Percentiles rank a stretch among this genome's conserved stretches.
Evolutionary conservation across 331 rosid species (phyloP).

Genomic region (Rhamnella rubrinervis): DNA sequence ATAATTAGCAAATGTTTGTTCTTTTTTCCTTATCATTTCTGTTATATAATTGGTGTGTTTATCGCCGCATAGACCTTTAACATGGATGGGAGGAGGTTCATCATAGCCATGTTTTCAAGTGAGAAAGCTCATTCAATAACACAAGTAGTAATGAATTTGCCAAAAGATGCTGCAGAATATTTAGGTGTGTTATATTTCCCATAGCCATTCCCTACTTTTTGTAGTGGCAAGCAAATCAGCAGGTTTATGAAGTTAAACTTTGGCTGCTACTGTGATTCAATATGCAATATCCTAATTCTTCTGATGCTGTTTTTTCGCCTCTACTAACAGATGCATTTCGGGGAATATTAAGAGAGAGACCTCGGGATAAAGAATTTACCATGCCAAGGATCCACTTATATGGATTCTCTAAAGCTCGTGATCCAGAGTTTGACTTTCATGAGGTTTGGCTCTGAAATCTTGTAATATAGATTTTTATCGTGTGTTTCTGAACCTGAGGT

Average conservation of each 20-base stretch:
- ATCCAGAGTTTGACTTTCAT: constrained; percentile 94
- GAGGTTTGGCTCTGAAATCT: constrained; percentile 51
- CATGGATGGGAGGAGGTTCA: constrained; percentile 98
- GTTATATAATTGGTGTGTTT: constrained; percentile 9
- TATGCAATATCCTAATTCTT: constrained; percentile 9
- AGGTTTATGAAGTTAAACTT: constrained; percentile 3
- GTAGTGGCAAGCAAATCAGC: not conserved
- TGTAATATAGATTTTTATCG: too few species aligned
- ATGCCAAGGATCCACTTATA: constrained; percentile 80
- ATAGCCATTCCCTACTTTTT: too few species aligned
- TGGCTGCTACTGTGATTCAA: not conserved
- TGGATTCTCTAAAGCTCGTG: constrained; percentile 92
- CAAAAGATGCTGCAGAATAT: constrained; percentile 81
- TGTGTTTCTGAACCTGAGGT: not conserved
- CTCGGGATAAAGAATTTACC: constrained; percentile 38
- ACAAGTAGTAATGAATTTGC: constrained; percentile 95
- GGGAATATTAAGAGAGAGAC: constrained; percentile 63
- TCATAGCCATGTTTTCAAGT: constrained; percentile 67
- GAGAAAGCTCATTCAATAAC: constrained; percentile 75
- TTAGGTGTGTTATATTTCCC: constrained; percentile 54
- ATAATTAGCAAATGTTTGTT: too few species aligned
- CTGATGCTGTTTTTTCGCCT: not conserved
- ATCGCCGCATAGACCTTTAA: constrained; percentile 63
- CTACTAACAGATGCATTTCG: constrained; percentile 60
- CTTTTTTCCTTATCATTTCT: constrained; percentile 2